Percentiles rank a stretch among this genome's conserved stretches.
Conservation (phyloP, 192 early-diverging fungal genomes). For the Rhizophagus clarus region DNA sequence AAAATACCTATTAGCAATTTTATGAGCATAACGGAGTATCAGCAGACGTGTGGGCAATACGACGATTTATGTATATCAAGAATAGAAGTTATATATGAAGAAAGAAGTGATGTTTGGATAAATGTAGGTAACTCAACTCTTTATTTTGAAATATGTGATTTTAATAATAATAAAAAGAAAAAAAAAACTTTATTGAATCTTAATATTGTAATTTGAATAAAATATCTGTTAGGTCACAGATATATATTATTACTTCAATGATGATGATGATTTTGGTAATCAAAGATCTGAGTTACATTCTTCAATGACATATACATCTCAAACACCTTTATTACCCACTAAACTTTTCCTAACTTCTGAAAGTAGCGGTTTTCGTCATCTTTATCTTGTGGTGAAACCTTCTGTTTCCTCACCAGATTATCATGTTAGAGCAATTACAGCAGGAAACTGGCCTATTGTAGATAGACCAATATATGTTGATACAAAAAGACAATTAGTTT, state of each 20-base stretch:
- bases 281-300: not conserved
- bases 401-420: conserved; percentile 23
- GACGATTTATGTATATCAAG: conserved; percentile 32
- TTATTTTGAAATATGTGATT: not conserved
- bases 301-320: not conserved
- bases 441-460: conserved; percentile 59
- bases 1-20: conserved; percentile 53
- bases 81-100: conserved; percentile 56
- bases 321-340: conserved; percentile 22
- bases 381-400: conserved; percentile 52
- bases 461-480: conserved; percentile 64
- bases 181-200: not conserved
- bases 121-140: conserved; percentile 48
- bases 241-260: conserved; percentile 38
- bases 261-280: not conserved
- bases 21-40: conserved; percentile 48
- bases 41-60: conserved; percentile 25
- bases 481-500: conserved; percentile 49
- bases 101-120: conserved; percentile 58
- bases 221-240: conserved; percentile 37
- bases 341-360: conserved; percentile 60
- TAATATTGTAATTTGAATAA: not conserved
- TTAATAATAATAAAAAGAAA: too few species aligned
- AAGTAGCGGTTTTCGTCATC: conserved; percentile 60
- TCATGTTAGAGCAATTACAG: conserved; percentile 49